A percentile compares a stretch with the other conserved stretches of the same genome.
Conservation (phyloP, 108 stramenopile genomes). For the Cyclotella atomus region DNA sequence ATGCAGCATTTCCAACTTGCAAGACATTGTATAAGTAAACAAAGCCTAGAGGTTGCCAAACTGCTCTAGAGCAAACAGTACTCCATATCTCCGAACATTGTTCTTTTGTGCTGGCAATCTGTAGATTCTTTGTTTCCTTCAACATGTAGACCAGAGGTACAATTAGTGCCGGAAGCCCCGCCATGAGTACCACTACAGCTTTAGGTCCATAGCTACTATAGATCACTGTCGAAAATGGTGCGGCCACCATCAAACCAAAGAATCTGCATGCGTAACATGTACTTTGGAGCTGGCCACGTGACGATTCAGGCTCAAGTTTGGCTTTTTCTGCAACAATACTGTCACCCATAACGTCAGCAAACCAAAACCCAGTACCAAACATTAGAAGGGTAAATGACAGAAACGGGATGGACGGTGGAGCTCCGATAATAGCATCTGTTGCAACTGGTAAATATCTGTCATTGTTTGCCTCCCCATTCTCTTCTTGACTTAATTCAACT, state of each 20-base stretch:
- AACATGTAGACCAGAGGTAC: constrained; percentile 65
- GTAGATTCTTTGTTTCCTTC: constrained; percentile 60
- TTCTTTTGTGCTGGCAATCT: constrained; percentile 57
- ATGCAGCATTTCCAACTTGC: constrained; percentile 85
- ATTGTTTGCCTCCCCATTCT: constrained; percentile 21
- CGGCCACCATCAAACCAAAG: constrained; percentile 84
- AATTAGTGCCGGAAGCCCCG: constrained; percentile 65
- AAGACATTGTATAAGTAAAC: constrained; percentile 88
- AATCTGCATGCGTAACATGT: constrained; percentile 86
- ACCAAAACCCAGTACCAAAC: constrained; percentile 84
- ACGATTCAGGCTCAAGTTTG: constrained; percentile 74
- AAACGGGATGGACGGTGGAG: constrained; percentile 69
- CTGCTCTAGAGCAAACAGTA: constrained; percentile 83
- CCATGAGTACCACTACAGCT: constrained; percentile 64
- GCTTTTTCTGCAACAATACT: constrained; percentile 88
- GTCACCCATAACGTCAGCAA: constrained; percentile 90
- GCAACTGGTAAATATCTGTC: constrained; percentile 20
- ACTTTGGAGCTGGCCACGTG: constrained; percentile 74
- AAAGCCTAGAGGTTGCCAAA: constrained; percentile 90
- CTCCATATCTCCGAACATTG: constrained; percentile 86
- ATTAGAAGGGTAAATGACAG: constrained; percentile 55
- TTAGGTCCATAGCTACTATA: constrained; percentile 66
- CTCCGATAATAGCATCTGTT: background rate
- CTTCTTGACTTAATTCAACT: constrained; percentile 17
- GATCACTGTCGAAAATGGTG: constrained; percentile 67